Conservation (phyloP, 805 yeast species). For the Yarrowia porcina region DNA sequence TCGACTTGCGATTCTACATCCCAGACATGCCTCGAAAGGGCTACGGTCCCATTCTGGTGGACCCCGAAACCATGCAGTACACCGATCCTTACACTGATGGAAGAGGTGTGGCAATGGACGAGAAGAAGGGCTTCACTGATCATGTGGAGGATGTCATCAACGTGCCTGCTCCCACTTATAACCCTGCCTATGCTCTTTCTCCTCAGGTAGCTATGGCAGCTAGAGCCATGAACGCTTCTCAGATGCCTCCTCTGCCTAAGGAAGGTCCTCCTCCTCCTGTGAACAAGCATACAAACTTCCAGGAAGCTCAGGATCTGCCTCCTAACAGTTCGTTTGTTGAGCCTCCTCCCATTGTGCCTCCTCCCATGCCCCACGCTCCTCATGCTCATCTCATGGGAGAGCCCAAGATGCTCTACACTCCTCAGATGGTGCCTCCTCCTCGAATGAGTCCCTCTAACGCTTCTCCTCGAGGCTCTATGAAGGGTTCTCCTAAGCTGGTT, state of each 20-base stretch:
- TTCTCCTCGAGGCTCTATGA: neutral
- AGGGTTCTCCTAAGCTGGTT: neutral
- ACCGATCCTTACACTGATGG: constrained; percentile 1
- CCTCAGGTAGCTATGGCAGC: constrained; percentile 15
- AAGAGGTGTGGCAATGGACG: neutral
- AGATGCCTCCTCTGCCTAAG: neutral
- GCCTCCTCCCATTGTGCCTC: neutral
- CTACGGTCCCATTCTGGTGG: constrained; percentile 2
- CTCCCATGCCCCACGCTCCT: constrained; percentile 4
- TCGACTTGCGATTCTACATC: constrained; percentile 75
- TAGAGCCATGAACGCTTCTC: neutral
- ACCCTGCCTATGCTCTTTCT: constrained; percentile 7
- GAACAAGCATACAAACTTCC: neutral
- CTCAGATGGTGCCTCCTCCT: constrained; percentile 12
- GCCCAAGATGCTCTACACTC: constrained; percentile 5
- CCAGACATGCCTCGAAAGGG: constrained; percentile 54
- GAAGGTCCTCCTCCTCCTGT: neutral
- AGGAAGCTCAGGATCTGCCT: neutral
- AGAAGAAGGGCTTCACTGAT: constrained; percentile 1
- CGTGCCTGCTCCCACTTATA: neutral
- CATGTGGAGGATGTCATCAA: constrained; percentile 1
- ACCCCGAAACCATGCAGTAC: constrained; percentile 14
- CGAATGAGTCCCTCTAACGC: neutral
- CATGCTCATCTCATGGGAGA: neutral
- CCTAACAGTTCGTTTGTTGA: neutral